Percentiles rank a stretch among this genome's conserved stretches.
Evolutionary conservation across 768 basidiomycete species (phyloP).

Genomic region (Brasilioporus rufonigricans): DNA sequence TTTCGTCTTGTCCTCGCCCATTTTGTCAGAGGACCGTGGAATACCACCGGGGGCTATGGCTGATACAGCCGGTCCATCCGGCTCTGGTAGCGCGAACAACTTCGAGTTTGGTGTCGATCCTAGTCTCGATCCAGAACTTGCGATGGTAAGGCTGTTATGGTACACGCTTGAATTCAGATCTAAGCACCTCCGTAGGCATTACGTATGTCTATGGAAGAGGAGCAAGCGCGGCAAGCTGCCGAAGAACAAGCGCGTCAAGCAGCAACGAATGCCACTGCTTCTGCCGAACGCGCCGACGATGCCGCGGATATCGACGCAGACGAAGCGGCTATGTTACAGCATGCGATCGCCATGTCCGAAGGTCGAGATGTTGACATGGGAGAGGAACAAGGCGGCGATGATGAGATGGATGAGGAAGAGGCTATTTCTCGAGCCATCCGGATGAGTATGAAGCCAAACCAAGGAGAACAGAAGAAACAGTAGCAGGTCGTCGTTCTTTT

Average conservation of each 20-base stretch:
- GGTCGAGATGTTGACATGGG: slow-evolving; percentile 52
- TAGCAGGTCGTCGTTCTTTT: slow-evolving; percentile 6
- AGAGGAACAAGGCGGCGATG: slow-evolving; percentile 55
- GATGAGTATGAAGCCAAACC: slow-evolving; percentile 83
- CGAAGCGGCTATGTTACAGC: slow-evolving; percentile 73
- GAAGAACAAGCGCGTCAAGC: slow-evolving; percentile 38
- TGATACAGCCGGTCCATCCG: slow-evolving; percentile 45
- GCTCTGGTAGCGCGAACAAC: slow-evolving; percentile 47
- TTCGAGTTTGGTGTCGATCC: slow-evolving; percentile 96
- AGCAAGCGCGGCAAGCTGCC: slow-evolving; percentile 70
- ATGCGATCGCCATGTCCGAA: slow-evolving; percentile 76
- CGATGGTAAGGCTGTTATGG: slow-evolving; percentile 63
- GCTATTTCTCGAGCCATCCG: slow-evolving; percentile 88
- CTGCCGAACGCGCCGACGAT: slow-evolving; percentile 20
- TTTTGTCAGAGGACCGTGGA: slow-evolving; percentile 78
- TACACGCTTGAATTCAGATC: neutral
- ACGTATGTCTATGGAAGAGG: slow-evolving; percentile 96
- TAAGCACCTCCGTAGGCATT: slow-evolving; percentile 60
- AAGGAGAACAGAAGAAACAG: slow-evolving; percentile 41
- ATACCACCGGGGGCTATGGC: slow-evolving; percentile 63
- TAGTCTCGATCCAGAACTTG: slow-evolving; percentile 92
- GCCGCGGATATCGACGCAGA: slow-evolving; percentile 60
- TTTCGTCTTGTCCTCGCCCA: slow-evolving; percentile 71
- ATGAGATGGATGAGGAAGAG: slow-evolving; percentile 79
- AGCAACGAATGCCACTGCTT: slow-evolving; percentile 19